Conservation (phyloP, 2,329 filamentous ascomycete genomes). For the Arachnomyces sp. region DNA sequence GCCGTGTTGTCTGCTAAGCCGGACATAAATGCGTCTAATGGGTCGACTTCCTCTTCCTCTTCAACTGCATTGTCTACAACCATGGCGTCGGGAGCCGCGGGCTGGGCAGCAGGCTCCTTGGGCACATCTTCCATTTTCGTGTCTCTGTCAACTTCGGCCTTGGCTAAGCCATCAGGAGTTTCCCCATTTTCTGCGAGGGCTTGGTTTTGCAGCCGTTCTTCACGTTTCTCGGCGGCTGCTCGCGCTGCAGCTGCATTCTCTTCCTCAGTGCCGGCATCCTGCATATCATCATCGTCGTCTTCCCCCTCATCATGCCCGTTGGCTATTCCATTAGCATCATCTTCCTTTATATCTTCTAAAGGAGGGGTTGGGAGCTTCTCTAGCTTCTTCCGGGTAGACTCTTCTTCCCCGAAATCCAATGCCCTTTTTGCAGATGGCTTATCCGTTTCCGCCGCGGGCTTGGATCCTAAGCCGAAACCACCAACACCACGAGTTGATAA, state of each 20-base stretch:
- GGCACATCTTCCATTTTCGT: constrained; percentile 35
- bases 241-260: constrained; percentile 78
- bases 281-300: constrained; percentile 65
- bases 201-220: constrained; percentile 51
- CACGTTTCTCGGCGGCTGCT: constrained; percentile 75
- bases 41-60: constrained; percentile 70
- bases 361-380: constrained; percentile 77
- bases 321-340: constrained; percentile 45
- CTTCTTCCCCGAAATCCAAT: constrained; percentile 80
- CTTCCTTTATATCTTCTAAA: constrained; percentile 53
- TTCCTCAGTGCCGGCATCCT: constrained; percentile 75
- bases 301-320: constrained; percentile 45
- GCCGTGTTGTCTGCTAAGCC: constrained; percentile 48
- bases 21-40: constrained; percentile 95
- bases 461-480: constrained; percentile 71
- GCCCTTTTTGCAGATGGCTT: constrained; percentile 63
- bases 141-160: constrained; percentile 40
- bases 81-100: constrained; percentile 29
- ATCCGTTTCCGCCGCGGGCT: constrained; percentile 55
- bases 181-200: constrained; percentile 18
- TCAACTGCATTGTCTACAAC: constrained; percentile 28
- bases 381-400: constrained; percentile 76
- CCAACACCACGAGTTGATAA: constrained; percentile 61
- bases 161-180: constrained; percentile 21
- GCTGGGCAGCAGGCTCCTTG: constrained; percentile 26